phyloP scores from a whole-genome alignment of 1,139 yeast genomes.

The Lodderomyces jiufengensis region DNA sequence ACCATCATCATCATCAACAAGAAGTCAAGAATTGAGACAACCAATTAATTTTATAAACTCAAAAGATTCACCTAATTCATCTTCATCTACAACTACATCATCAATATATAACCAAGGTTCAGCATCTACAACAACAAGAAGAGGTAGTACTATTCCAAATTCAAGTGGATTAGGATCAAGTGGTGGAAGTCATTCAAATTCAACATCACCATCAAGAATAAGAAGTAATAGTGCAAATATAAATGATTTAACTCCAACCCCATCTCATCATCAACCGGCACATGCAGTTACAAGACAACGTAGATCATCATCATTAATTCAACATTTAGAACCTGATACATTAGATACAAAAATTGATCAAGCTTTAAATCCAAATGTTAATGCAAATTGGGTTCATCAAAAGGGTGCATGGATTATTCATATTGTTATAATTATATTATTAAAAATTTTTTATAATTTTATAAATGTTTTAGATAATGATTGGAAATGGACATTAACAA shows the following conservation, averaged over 20 bases:
- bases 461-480: constrained; percentile 70
- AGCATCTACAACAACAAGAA: constrained; percentile 1
- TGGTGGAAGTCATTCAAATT: background rate
- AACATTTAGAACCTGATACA: constrained; percentile 90
- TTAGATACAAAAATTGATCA: constrained; percentile 92
- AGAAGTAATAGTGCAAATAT: constrained; percentile 11
- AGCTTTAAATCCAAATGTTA: constrained; percentile 80
- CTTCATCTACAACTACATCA: constrained; percentile 1
- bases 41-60: background rate
- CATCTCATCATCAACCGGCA: constrained; percentile 25
- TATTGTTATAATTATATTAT: constrained; percentile 69
- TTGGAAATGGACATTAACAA: constrained; percentile 92
- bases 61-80: background rate
- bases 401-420: constrained; percentile 97
- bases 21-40: background rate
- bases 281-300: constrained; percentile 37
- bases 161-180: background rate
- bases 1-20: constrained; percentile 1
- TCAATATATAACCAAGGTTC: background rate
- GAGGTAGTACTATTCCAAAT: constrained; percentile 1
- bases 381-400: constrained; percentile 94
- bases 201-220: constrained; percentile 10
- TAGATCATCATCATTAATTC: constrained; percentile 55
- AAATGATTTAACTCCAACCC: constrained; percentile 21
- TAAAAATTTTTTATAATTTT: constrained; percentile 74